Evolutionary conservation across 352 stramenopile genomes (phyloP).

Genomic region (Phytopythium ostracodes): DNA sequence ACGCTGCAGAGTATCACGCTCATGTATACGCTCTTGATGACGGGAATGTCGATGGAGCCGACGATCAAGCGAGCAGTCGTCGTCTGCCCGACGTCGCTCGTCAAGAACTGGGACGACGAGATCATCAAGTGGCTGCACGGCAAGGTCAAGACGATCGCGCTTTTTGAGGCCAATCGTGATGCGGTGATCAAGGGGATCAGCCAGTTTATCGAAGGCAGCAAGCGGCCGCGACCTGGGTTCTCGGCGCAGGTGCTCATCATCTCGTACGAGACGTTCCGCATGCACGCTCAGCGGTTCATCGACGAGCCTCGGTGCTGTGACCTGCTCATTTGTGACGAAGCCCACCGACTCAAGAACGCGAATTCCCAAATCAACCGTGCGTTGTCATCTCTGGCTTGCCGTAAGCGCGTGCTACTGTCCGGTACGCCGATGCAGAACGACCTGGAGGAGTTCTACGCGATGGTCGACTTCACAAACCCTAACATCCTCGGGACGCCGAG

Average conservation of each 20-base stretch:
- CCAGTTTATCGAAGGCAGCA: conserved; percentile 81
- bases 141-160: conserved; percentile 74
- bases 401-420: conserved; percentile 93
- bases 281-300: conserved; percentile 89
- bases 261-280: conserved; percentile 92
- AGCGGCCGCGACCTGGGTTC: conserved; percentile 38
- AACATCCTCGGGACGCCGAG: conserved; percentile 75
- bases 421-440: conserved; percentile 99
- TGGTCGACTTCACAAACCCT: conserved; percentile 91
- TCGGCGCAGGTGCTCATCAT: conserved; percentile 82
- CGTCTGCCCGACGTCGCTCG: conserved; percentile 80
- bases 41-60: conserved; percentile 57
- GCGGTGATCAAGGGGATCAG: conserved; percentile 81
- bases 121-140: conserved; percentile 88
- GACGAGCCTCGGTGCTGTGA: conserved; percentile 90
- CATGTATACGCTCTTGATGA: conserved; percentile 81
- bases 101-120: conserved; percentile 90
- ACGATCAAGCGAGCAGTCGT: conserved; percentile 74
- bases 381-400: conserved; percentile 76
- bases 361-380: conserved; percentile 92
- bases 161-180: conserved; percentile 80
- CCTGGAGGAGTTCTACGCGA: conserved; percentile 98
- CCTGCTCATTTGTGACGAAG: conserved; percentile 98
- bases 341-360: conserved; percentile 97
- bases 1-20: conserved; percentile 86